Percentiles rank a stretch among this genome's conserved stretches.
Evolutionary conservation across 495 filamentous ascomycete species (phyloP).

Genomic region (Xylaria bambusicola): DNA sequence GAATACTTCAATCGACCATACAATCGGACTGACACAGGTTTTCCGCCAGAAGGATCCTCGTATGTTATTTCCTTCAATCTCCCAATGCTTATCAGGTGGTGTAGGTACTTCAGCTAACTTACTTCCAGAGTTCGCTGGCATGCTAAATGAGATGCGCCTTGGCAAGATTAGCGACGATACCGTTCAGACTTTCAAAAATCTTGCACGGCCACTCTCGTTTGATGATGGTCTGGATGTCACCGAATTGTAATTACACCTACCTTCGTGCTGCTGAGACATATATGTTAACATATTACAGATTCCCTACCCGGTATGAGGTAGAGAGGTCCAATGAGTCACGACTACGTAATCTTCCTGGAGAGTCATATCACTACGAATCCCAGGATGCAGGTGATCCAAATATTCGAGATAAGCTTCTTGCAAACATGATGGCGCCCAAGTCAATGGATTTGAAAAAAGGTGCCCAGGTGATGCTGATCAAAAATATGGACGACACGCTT

Average conservation of each 20-base stretch:
- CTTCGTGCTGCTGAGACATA: background rate
- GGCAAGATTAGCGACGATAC: conserved; percentile 74
- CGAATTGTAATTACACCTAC: conserved; percentile 58
- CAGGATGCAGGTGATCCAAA: conserved; percentile 73
- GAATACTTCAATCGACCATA: conserved; percentile 91
- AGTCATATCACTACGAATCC: conserved; percentile 66
- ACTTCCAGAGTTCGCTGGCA: conserved; percentile 72
- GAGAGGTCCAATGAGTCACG: conserved; percentile 79
- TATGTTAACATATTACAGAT: conserved; percentile 54
- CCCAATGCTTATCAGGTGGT: background rate
- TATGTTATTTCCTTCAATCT: conserved; percentile 34
- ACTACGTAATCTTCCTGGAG: conserved; percentile 71
- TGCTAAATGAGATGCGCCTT: conserved; percentile 97
- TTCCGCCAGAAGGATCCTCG: conserved; percentile 93
- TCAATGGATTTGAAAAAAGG: conserved; percentile 81
- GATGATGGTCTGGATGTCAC: conserved; percentile 83
- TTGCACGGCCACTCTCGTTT: conserved; percentile 69
- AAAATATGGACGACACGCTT: conserved; percentile 91
- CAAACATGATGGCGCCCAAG: conserved; percentile 90
- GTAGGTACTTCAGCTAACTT: conserved; percentile 20
- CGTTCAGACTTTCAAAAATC: conserved; percentile 65
- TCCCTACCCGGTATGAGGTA: conserved; percentile 88
- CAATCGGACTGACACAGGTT: conserved; percentile 90
- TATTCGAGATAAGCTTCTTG: conserved; percentile 73
- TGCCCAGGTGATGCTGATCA: conserved; percentile 98